These are phyloP conservation scores for Hsuehochloa calcarea DNA, from an alignment of 176 grass and related monocot genomes.

Conservation along the genomic window DNA sequence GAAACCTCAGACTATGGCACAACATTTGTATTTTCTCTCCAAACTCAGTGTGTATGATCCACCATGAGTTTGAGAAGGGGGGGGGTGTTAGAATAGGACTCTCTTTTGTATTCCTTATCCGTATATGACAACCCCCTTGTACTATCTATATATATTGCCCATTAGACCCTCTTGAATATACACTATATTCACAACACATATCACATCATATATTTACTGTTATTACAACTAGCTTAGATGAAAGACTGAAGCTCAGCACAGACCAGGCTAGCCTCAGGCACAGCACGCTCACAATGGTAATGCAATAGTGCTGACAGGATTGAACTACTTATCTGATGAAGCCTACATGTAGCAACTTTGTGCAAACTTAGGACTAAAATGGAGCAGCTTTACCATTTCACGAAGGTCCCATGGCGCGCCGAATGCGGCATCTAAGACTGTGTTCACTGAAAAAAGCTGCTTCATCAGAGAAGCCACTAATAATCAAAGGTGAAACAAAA, in stretches of 20 bases:
- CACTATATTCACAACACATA: no score
- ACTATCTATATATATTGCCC: no score
- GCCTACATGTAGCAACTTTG: constrained; percentile 25
- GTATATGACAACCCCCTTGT: no score
- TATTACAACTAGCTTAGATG: constrained; percentile 14
- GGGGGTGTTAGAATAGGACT: no score
- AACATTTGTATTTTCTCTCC: no score
- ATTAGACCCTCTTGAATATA: no score
- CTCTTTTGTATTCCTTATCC: no score
- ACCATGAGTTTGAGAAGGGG: no score
- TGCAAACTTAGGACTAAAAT: not conserved
- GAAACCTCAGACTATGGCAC: no score
- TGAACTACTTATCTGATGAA: not conserved
- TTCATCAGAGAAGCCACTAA: constrained; percentile 20
- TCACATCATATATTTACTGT: constrained; percentile 25
- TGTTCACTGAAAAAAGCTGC: not conserved
- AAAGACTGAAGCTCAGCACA: not conserved
- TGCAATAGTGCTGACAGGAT: not conserved
- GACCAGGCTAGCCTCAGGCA: not conserved
- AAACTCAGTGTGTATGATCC: no score
- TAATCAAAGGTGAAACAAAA: not conserved
- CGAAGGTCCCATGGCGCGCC: not conserved
- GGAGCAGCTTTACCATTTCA: constrained; percentile 19
- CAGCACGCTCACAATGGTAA: not conserved
- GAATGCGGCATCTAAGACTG: not conserved